These are phyloP conservation scores for Dothistroma pini DNA, from an alignment of 2,329 filamentous ascomycete genomes.

Conservation along the genomic window DNA sequence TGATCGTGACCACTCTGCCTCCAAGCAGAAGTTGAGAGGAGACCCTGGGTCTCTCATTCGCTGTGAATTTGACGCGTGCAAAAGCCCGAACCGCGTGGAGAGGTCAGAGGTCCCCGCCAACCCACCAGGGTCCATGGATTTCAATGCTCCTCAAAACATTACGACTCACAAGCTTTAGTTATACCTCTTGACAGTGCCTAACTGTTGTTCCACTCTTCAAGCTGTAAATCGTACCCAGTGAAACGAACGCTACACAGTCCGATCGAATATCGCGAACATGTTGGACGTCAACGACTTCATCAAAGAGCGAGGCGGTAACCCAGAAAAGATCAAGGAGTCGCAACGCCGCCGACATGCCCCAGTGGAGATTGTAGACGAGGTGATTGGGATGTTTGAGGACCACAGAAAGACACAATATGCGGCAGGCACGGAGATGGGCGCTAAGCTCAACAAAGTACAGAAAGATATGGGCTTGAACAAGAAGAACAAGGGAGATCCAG, in stretches of 20 bases:
- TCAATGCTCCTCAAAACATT: background rate
- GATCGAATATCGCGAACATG: conserved; percentile 29
- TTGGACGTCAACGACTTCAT: conserved; percentile 52
- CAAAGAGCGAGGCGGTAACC: conserved; percentile 82
- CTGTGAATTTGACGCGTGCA: background rate
- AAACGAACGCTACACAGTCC: background rate
- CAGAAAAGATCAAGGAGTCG: conserved; percentile 85
- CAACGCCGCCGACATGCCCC: conserved; percentile 78
- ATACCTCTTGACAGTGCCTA: background rate
- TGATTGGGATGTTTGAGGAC: conserved; percentile 82
- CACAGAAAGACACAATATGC: conserved; percentile 60
- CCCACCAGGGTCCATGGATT: background rate
- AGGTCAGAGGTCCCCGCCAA: background rate
- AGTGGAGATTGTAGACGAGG: conserved; percentile 82
- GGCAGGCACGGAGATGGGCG: conserved; percentile 72
- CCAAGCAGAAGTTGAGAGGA: background rate
- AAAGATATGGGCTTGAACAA: conserved; percentile 90
- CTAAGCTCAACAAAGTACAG: conserved; percentile 81
- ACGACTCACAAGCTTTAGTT: background rate
- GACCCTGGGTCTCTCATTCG: background rate
- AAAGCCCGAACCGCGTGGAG: background rate
- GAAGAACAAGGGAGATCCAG: conserved; percentile 88
- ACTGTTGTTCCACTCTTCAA: background rate
- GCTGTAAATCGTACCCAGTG: no score
- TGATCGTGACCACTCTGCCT: no score